phyloP scores from a whole-genome alignment of 495 filamentous ascomycete genomes.

The Neurospora sp. region DNA sequence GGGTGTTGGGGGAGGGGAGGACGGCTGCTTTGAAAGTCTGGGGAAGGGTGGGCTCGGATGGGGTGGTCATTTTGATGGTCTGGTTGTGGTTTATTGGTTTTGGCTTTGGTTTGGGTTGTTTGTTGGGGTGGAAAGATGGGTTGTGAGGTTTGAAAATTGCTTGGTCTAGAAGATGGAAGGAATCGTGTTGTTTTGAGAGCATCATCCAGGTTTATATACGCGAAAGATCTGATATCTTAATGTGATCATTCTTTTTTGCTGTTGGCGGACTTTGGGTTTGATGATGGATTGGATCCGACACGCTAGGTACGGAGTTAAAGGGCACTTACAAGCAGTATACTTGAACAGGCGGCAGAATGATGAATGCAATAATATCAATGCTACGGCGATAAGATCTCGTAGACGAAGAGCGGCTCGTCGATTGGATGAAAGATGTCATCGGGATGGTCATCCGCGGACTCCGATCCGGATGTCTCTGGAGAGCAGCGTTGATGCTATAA shows the following conservation, averaged over 20 bases:
- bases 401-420: too few species aligned
- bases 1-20: conserved; percentile 26
- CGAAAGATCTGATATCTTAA: not conserved
- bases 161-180: not conserved
- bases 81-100: not conserved
- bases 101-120: not conserved
- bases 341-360: not conserved
- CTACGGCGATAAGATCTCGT: not conserved
- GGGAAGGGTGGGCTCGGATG: conserved; percentile 20
- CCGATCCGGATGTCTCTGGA: not conserved
- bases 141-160: not conserved
- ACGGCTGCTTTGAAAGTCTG: conserved; percentile 41
- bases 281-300: not conserved
- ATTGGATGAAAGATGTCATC: not conserved
- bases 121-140: not conserved
- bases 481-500: not conserved
- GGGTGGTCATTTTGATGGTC: not conserved
- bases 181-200: not conserved
- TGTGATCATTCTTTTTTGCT: not conserved
- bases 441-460: not conserved
- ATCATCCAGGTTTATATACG: not conserved
- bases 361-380: not conserved
- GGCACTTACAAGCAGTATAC: not conserved
- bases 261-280: not conserved
- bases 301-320: not conserved